Evolutionary conservation across 2,329 filamentous ascomycete species (phyloP).

Genomic region (Aureobasidium zeae): DNA sequence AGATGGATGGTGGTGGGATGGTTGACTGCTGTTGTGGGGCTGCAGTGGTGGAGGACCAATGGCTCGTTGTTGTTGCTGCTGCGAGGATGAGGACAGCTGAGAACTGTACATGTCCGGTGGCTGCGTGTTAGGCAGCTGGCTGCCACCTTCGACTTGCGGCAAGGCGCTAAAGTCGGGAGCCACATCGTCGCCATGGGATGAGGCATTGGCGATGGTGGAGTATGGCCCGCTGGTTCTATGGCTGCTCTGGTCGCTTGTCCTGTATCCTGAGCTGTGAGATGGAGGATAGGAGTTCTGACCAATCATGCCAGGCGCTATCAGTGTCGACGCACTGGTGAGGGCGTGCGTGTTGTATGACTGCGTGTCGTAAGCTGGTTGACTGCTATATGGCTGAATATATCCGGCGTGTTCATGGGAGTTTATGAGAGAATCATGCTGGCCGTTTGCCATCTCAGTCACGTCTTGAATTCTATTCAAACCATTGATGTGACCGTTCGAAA

Average conservation of each 20-base stretch:
- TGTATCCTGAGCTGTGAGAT: slow-evolving; percentile 74
- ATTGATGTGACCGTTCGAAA: slow-evolving; percentile 50
- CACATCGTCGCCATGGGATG: slow-evolving; percentile 53
- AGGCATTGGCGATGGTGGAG: slow-evolving; percentile 9
- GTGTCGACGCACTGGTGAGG: slow-evolving; percentile 54
- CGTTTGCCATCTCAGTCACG: slow-evolving; percentile 38
- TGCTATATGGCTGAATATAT: slow-evolving; percentile 19
- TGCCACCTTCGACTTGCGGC: slow-evolving; percentile 41
- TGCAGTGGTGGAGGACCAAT: slow-evolving; percentile 28
- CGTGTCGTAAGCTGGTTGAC: slow-evolving; percentile 21
- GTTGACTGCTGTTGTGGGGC: slow-evolving; percentile 20
- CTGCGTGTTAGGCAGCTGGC: slow-evolving; percentile 57
- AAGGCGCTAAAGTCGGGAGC: slow-evolving; percentile 47
- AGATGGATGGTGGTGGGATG: slow-evolving; percentile 26
- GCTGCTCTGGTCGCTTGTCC: slow-evolving; percentile 50
- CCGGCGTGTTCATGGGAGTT: slow-evolving; percentile 28
- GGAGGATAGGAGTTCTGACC: slow-evolving; percentile 62
- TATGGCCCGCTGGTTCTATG: slow-evolving; percentile 45
- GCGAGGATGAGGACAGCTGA: slow-evolving; percentile 28
- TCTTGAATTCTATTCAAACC: slow-evolving; percentile 33
- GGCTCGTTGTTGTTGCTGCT: slow-evolving; percentile 21
- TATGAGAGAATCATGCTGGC: slow-evolving; percentile 27
- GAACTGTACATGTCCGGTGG: slow-evolving; percentile 31
- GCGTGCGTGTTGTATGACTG: slow-evolving; percentile 48
- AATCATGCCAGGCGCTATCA: slow-evolving; percentile 50